These are phyloP conservation scores for Cucurbita maxima DNA, from an alignment of 306 rosid species.

Conservation along the genomic window DNA sequence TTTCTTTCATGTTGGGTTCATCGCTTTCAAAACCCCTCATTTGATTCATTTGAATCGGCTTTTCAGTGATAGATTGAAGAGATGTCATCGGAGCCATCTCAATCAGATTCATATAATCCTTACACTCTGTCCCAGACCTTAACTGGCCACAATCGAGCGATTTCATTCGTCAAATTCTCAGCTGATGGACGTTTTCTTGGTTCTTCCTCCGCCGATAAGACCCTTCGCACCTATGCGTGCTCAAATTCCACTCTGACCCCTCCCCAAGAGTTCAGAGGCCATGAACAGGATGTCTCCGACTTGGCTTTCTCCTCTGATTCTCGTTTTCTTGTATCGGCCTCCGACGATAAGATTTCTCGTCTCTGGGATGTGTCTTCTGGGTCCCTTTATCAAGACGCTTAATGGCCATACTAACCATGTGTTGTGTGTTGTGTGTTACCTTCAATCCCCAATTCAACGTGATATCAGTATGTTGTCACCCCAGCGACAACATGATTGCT, in stretches of 20 bases:
- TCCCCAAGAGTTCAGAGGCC: conserved; percentile 66
- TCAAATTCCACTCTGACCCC: conserved; percentile 30
- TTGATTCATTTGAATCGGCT: not conserved
- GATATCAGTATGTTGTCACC: conserved; percentile 85
- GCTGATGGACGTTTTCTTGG: conserved; percentile 80
- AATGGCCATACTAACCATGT: conserved; percentile 72
- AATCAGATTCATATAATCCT: not conserved
- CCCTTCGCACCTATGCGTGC: conserved; percentile 60
- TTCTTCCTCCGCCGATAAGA: conserved; percentile 86
- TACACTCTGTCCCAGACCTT: conserved; percentile 6
- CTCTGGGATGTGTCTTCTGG: conserved; percentile 87
- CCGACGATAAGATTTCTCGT: conserved; percentile 88
- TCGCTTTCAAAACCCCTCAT: not conserved
- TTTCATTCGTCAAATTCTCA: conserved; percentile 83
- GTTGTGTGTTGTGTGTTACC: conserved; percentile 57
- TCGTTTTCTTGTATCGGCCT: conserved; percentile 75
- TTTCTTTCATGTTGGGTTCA: not conserved
- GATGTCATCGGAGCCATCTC: not conserved
- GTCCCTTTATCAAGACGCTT: conserved; percentile 50
- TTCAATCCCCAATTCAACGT: conserved; percentile 84
- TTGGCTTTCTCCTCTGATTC: conserved; percentile 85
- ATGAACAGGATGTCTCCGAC: conserved; percentile 80
- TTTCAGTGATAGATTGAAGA: not conserved
- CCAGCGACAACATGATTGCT: conserved; percentile 75
- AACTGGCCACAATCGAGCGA: conserved; percentile 18